These are phyloP conservation scores for Nakataea oryzae DNA, from an alignment of 2,329 filamentous ascomycete genomes.

Conservation along the genomic window DNA sequence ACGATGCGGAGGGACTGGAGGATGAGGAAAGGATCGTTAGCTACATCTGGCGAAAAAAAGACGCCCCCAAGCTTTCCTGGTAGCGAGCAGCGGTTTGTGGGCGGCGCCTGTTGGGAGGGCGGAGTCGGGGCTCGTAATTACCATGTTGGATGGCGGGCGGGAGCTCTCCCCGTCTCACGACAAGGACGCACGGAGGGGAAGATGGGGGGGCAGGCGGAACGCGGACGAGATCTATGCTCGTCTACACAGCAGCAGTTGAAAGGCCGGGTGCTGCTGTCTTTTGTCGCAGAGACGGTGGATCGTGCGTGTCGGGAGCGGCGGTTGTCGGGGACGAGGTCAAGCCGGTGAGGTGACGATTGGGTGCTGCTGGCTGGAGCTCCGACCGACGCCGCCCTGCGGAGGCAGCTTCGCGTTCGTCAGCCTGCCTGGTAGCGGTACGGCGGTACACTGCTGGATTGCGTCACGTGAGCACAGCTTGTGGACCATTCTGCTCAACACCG, in stretches of 20 bases:
- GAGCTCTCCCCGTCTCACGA: neutral
- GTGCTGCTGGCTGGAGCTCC: neutral
- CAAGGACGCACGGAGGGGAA: neutral
- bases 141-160: slow-evolving; percentile 31
- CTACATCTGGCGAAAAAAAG: too few relatives aligned
- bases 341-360: neutral
- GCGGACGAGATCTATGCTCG: neutral
- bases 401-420: neutral
- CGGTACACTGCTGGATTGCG: neutral
- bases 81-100: neutral
- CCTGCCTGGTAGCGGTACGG: neutral
- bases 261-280: neutral
- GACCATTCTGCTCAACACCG: too few relatives aligned
- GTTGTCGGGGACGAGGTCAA: neutral
- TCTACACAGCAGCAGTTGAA: neutral
- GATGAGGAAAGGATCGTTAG: slow-evolving; percentile 9
- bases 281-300: neutral
- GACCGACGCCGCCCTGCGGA: neutral
- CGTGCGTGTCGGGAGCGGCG: slow-evolving; percentile 1
- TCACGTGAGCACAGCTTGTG: too few relatives aligned
- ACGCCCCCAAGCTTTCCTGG: too few relatives aligned
- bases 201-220: too few relatives aligned
- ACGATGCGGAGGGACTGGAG: slow-evolving; percentile 79
- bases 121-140: slow-evolving; percentile 17
- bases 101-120: neutral